These are phyloP conservation scores for Patellaria atrata DNA, from an alignment of 495 filamentous ascomycete genomes.

Conservation along the genomic window DNA sequence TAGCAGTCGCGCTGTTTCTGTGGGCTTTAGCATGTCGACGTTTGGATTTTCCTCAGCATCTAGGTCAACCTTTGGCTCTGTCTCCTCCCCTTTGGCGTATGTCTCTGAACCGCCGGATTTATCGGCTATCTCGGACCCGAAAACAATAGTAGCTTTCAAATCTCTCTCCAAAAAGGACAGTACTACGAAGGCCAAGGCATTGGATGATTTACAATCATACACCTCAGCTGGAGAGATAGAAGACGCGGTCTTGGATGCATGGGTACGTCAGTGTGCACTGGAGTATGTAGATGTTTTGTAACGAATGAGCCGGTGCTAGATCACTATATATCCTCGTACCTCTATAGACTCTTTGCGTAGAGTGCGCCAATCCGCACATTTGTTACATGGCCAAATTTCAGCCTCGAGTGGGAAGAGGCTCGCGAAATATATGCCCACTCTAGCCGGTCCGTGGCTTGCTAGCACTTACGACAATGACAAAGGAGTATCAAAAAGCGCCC, in stretches of 20 bases:
- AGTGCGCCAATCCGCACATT: slow-evolving; percentile 72
- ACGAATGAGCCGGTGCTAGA: slow-evolving; percentile 36
- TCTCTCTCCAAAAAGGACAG: slow-evolving; percentile 85
- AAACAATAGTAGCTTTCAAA: slow-evolving; percentile 77
- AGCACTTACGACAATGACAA: slow-evolving; percentile 78
- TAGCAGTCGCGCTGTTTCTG: slow-evolving; percentile 48
- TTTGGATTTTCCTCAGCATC: slow-evolving; percentile 32
- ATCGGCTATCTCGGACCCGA: slow-evolving; percentile 57
- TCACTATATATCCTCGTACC: slow-evolving; percentile 69
- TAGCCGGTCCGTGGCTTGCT: slow-evolving; percentile 76
- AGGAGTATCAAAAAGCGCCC: slow-evolving; percentile 53
- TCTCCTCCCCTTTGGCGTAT: slow-evolving; percentile 59
- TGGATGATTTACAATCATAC: slow-evolving; percentile 67
- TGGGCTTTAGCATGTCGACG: slow-evolving; percentile 27
- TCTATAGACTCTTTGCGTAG: slow-evolving; percentile 80
- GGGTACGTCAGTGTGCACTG: slow-evolving; percentile 50
- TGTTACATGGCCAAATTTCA: slow-evolving; percentile 56
- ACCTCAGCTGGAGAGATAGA: slow-evolving; percentile 49
- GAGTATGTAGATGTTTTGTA: slow-evolving; percentile 19
- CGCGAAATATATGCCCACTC: slow-evolving; percentile 55
- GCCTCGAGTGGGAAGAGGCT: slow-evolving; percentile 62
- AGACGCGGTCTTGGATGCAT: slow-evolving; percentile 66
- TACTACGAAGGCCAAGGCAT: slow-evolving; percentile 79
- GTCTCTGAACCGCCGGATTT: slow-evolving; percentile 75
- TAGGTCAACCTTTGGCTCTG: slow-evolving; percentile 31